Base-by-base conservation (phyloP, 495 filamentous ascomycete genomes). In the Penicillium cosmopolitanum region DNA sequence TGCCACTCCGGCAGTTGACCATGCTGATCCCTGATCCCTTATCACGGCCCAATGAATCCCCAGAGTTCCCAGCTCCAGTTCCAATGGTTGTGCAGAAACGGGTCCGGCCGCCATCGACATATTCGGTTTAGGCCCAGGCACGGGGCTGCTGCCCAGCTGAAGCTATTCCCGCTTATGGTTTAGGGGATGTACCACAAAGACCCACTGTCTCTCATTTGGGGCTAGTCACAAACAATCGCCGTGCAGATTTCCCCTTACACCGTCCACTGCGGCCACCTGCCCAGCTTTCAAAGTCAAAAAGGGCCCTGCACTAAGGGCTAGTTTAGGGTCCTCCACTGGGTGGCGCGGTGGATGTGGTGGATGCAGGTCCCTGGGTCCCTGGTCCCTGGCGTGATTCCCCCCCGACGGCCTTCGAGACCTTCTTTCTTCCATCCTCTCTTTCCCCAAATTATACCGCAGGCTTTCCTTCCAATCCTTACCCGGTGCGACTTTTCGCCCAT, bases 401-500 rank as follows among this genome's bases (percentile, higher is more conserved):
- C 53, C 42, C 42, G 42, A 44, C 13, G 9, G 42, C 36, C 12
- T 31, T 31, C 5, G 15, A 46, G 43, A 46, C 43, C 46, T 28
- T 28, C 46, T 25, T 48, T 28, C 23, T 48, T 28, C 28, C 46
- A 23, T 48, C 46, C 15, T 48, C 46, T 48, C 43, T 23, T 9
- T 48, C 21, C 21, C 11, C 46, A 3, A 48, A 44, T 18, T n/a
- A 44, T 44, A 44, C 15, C 60, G 57, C 56, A 47, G 55, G 60
- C 54, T 40, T 57, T 46, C 63, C 60, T 57, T 65, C 43, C 66
- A 44, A 36, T 69, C 66, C 46, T 67, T 69, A 28, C 35, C 16
- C 61, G 63, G 74, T 73, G 74, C 65, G 69, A 55, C 50, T 50
- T 50, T 31, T 68, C 56, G 73, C 74, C 75, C 68, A 55, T 74